Base-by-base conservation (phyloP, 208 protist genomes). In the Blastocrithidia nonstop region DNA sequence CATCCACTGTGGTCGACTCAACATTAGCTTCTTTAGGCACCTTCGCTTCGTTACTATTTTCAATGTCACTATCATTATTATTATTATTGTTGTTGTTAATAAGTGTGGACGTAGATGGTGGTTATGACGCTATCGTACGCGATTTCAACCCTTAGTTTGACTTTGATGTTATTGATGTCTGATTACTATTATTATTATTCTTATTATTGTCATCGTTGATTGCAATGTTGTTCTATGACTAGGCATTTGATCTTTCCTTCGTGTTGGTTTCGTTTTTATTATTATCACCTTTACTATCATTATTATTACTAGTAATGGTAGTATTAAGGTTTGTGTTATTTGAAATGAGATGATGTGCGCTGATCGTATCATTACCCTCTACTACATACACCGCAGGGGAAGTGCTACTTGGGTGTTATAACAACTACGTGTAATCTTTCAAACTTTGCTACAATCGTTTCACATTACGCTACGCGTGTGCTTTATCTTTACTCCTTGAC, bases 391-490 rank as follows among this genome's bases (percentile, higher is more conserved):
- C 60, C 22, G 42, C 55, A 2, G 56, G 58, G 19, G 73, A 58
- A 11, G 37, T 51, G 21, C 43, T 47, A 4, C 36, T 28, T 19
- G 67, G 68, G 20, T 61, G 51, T 24, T 67, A 60, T 27, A 77
- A 46, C 9, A 82, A 53, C 35, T 32, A 42, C 45, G 67, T 55
- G 43, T 55, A 31, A 50, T 76, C 64, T 19, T 36, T 27, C n/a
- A 71, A 47, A 39, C 60, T 67, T 45, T 73, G 55, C 43, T 53
- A 29, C 13, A 76, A 35, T n/a, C 66, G 63, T 8, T 48, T 46
- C 26, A 76, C 25, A 29, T 22, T 43, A 17, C 13, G 41, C 54
- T 40, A 28, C 25, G 33, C 21, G n/a, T 40, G 44, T 26, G 53
- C 54, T 35, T 57, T 57, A 39, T 73, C 65, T 9, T 51, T 23